Conservation (phyloP, 1,284 basidiomycete genomes). For the Sutorius eximius region DNA sequence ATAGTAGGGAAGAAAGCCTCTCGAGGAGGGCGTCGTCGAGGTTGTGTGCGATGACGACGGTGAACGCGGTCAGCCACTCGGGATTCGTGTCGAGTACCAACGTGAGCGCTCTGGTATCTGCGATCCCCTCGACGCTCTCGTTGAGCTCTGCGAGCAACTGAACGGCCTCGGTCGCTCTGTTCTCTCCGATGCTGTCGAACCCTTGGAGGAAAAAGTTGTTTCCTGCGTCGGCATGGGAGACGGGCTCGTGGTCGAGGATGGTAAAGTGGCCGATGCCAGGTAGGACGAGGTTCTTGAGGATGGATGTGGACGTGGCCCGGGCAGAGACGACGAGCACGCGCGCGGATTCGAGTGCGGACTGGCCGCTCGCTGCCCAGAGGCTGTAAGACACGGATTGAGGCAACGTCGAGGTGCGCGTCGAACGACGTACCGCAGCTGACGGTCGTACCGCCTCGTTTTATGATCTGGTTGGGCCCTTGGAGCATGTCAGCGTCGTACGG, state of each 20-base stretch:
- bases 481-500: background rate
- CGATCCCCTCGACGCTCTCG: conserved; percentile 75
- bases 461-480: conserved; percentile 63
- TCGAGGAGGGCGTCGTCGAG: conserved; percentile 57
- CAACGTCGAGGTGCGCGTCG: background rate
- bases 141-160: conserved; percentile 85
- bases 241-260: conserved; percentile 69
- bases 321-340: conserved; percentile 81
- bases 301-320: conserved; percentile 79
- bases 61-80: conserved; percentile 58
- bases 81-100: conserved; percentile 58
- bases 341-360: conserved; percentile 86
- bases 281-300: conserved; percentile 93
- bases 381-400: conserved; percentile 41
- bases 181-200: conserved; percentile 72
- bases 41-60: conserved; percentile 86
- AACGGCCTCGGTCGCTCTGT: conserved; percentile 79
- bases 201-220: conserved; percentile 96
- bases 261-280: conserved; percentile 93
- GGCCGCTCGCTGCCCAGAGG: conserved; percentile 93
- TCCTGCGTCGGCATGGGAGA: conserved; percentile 78
- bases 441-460: conserved; percentile 88
- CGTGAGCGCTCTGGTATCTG: conserved; percentile 58
- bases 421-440: conserved; percentile 75
- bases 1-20: conserved; percentile 64